These are phyloP conservation scores for Pseudogymnoascus verrucosus DNA, from an alignment of 2,329 filamentous ascomycete genomes.

Conservation along the genomic window DNA sequence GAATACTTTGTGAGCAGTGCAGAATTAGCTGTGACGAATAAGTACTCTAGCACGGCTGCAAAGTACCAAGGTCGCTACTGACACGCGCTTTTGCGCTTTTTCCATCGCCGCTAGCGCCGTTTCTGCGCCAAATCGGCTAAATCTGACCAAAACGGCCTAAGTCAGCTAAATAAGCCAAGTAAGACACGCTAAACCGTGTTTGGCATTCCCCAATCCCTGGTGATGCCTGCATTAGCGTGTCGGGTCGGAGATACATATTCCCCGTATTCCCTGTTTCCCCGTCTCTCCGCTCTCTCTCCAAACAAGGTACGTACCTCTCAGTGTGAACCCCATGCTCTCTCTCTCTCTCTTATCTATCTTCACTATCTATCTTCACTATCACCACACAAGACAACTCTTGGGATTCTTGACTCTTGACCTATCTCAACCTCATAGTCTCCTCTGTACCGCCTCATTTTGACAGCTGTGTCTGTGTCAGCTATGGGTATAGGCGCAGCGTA, in stretches of 20 bases:
- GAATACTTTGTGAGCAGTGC: neutral
- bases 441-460: neutral
- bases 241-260: neutral
- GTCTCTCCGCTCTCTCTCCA: neutral
- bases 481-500: neutral
- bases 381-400: neutral
- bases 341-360: no score
- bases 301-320: neutral
- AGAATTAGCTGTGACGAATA: neutral
- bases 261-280: neutral
- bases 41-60: neutral
- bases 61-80: neutral
- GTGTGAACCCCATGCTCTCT: no score
- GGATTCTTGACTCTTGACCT: no score
- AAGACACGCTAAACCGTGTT: neutral
- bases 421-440: neutral
- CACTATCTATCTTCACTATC: no score
- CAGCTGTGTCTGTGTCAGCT: neutral
- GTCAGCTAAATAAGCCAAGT: neutral
- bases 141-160: neutral
- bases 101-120: neutral
- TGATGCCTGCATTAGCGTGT: constrained; percentile 5
- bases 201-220: neutral
- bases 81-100: constrained; percentile 7
- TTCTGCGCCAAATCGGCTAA: constrained; percentile 6